These are phyloP conservation scores for Physcomitrellopsis africana DNA, from an alignment of 225 moss, liverwort and hornwort species.

Conservation along the genomic window DNA sequence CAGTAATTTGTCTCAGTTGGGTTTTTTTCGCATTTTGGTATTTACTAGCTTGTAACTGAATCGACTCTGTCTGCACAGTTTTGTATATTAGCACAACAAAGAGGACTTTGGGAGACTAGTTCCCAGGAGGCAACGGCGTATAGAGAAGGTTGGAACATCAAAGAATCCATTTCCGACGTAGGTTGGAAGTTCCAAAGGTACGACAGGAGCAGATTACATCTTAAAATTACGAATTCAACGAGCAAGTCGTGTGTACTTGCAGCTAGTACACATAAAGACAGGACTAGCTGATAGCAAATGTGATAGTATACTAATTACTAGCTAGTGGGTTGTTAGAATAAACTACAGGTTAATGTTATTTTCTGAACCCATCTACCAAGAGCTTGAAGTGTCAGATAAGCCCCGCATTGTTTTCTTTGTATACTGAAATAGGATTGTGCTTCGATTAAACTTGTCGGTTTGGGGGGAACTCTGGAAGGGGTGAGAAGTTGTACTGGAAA, in stretches of 20 bases:
- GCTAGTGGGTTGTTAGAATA: constrained; percentile 28
- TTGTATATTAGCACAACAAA: constrained; percentile 93
- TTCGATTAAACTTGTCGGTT: constrained; percentile 6
- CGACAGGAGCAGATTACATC: constrained; percentile 35
- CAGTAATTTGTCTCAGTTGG: neutral
- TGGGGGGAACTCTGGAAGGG: neutral
- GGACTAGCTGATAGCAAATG: constrained; percentile 25
- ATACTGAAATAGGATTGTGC: constrained; percentile 21
- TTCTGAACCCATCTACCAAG: constrained; percentile 11
- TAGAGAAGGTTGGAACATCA: constrained; percentile 24
- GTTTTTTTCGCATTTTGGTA: neutral
- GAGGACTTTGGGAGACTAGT: constrained; percentile 80
- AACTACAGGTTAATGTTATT: constrained; percentile 24
- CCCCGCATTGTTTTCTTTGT: neutral
- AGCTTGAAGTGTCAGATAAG: constrained; percentile 22
- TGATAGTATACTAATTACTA: constrained; percentile 34
- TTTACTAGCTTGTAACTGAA: constrained; percentile 6
- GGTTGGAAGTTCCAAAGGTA: constrained; percentile 24
- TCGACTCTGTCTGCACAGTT: constrained; percentile 51
- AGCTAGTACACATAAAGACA: constrained; percentile 30
- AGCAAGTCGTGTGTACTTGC: constrained; percentile 28
- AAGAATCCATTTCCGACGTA: constrained; percentile 14
- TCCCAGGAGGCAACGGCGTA: constrained; percentile 36
- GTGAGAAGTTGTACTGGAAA: too few species aligned
- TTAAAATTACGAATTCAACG: constrained; percentile 27